phyloP scores from a whole-genome alignment of 306 rosid genomes.

The Mimosa bimucronata region DNA sequence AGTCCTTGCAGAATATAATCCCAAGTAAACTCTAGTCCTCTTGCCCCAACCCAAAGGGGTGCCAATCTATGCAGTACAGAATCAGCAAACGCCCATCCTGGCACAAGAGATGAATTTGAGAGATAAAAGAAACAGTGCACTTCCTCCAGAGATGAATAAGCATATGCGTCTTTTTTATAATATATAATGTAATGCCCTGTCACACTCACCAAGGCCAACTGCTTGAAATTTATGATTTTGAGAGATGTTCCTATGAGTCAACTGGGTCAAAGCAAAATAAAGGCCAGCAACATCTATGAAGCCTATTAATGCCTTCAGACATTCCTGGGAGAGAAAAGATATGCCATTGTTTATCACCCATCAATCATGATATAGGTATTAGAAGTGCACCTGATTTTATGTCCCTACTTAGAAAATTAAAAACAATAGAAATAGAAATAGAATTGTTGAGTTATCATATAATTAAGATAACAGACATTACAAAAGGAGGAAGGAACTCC shows the following conservation, averaged over 20 bases:
- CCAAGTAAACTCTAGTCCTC: conserved; percentile 99
- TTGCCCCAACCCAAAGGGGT: conserved; percentile 99
- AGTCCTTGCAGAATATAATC: conserved; percentile 94
- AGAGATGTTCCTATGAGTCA: conserved; percentile 96
- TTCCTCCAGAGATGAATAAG: conserved; percentile 16
- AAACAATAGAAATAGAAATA: background rate
- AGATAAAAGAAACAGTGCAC: conserved; percentile 26
- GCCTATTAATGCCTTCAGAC: conserved; percentile 94
- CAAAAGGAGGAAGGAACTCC: background rate
- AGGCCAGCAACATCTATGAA: conserved; percentile 97
- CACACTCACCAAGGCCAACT: conserved; percentile 94
- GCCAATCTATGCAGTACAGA: conserved; percentile 93
- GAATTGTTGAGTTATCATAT: background rate
- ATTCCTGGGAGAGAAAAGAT: conserved; percentile 58
- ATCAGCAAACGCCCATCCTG: conserved; percentile 99
- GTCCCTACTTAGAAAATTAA: background rate
- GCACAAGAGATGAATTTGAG: conserved; percentile 37
- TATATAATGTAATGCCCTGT: conserved; percentile 16
- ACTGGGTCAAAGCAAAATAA: conserved; percentile 95
- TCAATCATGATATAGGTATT: conserved; percentile 16
- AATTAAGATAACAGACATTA: background rate
- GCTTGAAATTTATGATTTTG: conserved; percentile 99
- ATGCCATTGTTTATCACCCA: conserved; percentile 32
- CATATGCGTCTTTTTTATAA: conserved; percentile 10
- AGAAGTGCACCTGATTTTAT: background rate